phyloP scores from a whole-genome alignment of 345 rosid genomes.

The Toxicodendron radicans region DNA sequence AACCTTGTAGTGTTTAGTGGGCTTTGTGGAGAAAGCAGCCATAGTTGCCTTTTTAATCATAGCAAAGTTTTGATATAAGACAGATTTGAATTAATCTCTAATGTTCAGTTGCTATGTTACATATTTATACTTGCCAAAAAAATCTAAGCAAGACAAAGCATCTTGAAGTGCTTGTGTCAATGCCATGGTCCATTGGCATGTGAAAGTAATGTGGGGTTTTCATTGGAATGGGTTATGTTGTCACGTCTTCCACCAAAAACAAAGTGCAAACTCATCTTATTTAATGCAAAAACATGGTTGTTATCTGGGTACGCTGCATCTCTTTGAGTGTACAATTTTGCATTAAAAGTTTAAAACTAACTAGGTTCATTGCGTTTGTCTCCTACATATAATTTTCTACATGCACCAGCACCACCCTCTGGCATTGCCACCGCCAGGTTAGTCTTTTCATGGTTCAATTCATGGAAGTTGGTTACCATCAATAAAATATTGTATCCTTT shows the following conservation, averaged over 20 bases:
- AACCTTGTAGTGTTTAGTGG: constrained; percentile 32
- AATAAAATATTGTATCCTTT: not conserved
- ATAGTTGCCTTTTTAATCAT: constrained; percentile 14
- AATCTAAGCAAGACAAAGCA: not conserved
- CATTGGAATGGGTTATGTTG: constrained; percentile 7
- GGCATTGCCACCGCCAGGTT: constrained; percentile 28
- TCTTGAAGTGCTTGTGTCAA: constrained; percentile 9
- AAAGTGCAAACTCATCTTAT: not conserved
- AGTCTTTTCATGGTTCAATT: constrained; percentile 11
- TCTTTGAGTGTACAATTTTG: constrained; percentile 1
- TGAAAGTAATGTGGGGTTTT: constrained; percentile 26
- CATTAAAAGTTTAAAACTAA: not conserved
- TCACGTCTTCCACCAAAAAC: constrained; percentile 19
- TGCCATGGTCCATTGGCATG: constrained; percentile 25
- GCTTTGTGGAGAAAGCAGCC: constrained; percentile 38
- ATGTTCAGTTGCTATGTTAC: not conserved
- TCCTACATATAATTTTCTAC: constrained; percentile 7
- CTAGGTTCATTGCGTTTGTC: constrained; percentile 8
- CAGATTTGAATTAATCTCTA: not conserved
- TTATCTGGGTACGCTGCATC: constrained; percentile 28
- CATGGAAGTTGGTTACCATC: constrained; percentile 21
- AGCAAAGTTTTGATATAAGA: not conserved
- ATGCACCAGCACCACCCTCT: constrained; percentile 42
- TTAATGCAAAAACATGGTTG: constrained; percentile 12
- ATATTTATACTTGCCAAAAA: constrained; percentile 6